These are phyloP conservation scores for Sergeia podlipaevii DNA, from an alignment of 208 protist species.

Conservation along the genomic window DNA sequence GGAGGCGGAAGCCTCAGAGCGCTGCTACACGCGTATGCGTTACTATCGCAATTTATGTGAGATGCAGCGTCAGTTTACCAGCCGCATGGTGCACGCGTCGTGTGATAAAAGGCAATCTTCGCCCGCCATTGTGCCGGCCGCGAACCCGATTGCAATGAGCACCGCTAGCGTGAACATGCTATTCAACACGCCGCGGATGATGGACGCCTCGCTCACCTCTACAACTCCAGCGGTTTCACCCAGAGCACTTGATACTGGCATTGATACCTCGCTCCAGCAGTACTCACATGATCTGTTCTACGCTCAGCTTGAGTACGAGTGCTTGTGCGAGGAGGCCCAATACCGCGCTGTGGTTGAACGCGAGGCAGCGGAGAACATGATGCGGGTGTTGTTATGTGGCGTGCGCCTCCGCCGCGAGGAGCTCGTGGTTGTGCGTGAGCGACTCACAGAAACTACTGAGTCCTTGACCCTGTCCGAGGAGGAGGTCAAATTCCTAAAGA, in stretches of 20 bases:
- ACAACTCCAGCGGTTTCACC: neutral
- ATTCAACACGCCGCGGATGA: neutral
- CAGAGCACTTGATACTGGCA: too few relatives aligned
- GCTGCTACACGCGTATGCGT: slow-evolving; percentile 63
- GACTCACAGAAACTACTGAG: slow-evolving; percentile 17
- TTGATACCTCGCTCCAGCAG: too few relatives aligned
- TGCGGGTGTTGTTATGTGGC: slow-evolving; percentile 14
- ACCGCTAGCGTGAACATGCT: too few relatives aligned
- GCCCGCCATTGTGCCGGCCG: neutral
- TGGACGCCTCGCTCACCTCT: neutral
- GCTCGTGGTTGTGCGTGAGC: slow-evolving; percentile 1
- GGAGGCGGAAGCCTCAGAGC: slow-evolving; percentile 69
- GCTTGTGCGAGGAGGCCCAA: slow-evolving; percentile 26
- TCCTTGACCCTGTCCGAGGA: slow-evolving; percentile 17
- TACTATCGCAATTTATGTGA: slow-evolving; percentile 35
- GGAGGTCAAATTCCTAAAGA: slow-evolving; percentile 23
- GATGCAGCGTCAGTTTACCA: slow-evolving; percentile 24
- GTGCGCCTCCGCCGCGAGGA: slow-evolving; percentile 9
- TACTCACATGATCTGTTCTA: slow-evolving; percentile 11
- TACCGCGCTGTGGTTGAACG: slow-evolving; percentile 23
- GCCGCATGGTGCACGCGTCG: neutral
- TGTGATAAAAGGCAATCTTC: neutral
- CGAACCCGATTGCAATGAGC: too few relatives aligned
- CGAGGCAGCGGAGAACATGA: slow-evolving; percentile 10
- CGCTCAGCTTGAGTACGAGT: slow-evolving; percentile 31